phyloP scores from a whole-genome alignment of 306 rosid species.

The Quercus aquifolioides region DNA sequence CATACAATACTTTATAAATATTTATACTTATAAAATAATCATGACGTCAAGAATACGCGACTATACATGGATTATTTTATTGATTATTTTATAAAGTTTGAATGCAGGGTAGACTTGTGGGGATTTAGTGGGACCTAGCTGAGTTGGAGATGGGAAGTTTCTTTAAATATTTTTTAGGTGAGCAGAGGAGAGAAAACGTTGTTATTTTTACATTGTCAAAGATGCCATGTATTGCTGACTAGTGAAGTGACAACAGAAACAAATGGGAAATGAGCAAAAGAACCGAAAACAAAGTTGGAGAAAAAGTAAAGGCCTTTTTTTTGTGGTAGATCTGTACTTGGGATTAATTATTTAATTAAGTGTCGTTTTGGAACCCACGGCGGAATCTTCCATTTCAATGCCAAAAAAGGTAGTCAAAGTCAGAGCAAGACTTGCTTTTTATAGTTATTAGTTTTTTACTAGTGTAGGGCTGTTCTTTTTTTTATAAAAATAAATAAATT shows the following conservation, averaged over 20 bases:
- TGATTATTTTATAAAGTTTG: too few relatives aligned
- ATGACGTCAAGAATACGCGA: rapidly evolving
- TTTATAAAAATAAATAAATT: too few relatives aligned
- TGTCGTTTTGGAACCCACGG: neutral
- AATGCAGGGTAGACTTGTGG: neutral
- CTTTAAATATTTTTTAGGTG: neutral
- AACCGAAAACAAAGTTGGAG: neutral
- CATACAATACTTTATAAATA: rapidly evolving
- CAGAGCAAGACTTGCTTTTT: neutral
- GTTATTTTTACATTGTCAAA: constrained; percentile 2
- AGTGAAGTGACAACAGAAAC: neutral
- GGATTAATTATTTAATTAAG: neutral
- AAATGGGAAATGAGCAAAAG: neutral
- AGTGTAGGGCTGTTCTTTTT: neutral
- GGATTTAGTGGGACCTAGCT: constrained; percentile 3
- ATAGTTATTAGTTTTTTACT: neutral
- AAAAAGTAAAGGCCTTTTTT: too few relatives aligned
- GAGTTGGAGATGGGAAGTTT: constrained; percentile 18
- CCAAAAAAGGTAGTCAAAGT: neutral
- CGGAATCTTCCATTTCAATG: neutral
- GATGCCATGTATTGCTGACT: neutral
- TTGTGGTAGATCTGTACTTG: too few relatives aligned
- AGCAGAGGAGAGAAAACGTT: too few relatives aligned
- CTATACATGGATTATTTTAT: too few relatives aligned
- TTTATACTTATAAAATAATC: too few relatives aligned